Evolutionary conservation across 495 filamentous ascomycete genomes (phyloP).

Genomic region (Rhypophila decipiens): DNA sequence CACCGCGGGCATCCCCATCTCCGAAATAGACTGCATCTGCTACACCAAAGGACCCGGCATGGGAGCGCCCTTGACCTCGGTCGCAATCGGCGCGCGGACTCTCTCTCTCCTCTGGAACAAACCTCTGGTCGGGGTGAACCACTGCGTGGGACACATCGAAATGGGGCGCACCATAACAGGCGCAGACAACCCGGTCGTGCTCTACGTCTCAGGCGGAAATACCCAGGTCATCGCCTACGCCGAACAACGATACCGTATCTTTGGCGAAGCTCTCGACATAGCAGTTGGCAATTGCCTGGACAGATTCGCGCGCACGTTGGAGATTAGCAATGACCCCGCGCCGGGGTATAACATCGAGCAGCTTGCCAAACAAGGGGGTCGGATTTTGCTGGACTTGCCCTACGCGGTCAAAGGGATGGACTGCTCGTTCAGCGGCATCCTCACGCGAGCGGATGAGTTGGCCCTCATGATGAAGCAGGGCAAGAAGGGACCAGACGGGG

Average conservation of each 20-base stretch:
- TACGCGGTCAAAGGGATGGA: constrained; percentile 99
- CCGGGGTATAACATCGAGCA: constrained; percentile 98
- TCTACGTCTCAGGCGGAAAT: constrained; percentile 96
- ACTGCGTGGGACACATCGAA: constrained; percentile 97
- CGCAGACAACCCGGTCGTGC: constrained; percentile 83
- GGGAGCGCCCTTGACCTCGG: constrained; percentile 88
- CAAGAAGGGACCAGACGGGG: constrained; percentile 34
- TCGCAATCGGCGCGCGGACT: constrained; percentile 79
- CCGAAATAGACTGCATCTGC: constrained; percentile 83
- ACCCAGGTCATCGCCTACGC: constrained; percentile 98
- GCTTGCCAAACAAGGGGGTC: constrained; percentile 67
- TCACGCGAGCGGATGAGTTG: constrained; percentile 72
- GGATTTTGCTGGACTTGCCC: constrained; percentile 74
- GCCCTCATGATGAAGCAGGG: constrained; percentile 55
- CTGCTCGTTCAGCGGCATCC: constrained; percentile 86
- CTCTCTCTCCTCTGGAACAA: constrained; percentile 82
- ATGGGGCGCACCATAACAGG: constrained; percentile 95
- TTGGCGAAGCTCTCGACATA: constrained; percentile 95
- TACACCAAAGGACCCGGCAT: constrained; percentile 95
- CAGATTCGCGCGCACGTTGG: constrained; percentile 83
- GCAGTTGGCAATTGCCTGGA: constrained; percentile 97
- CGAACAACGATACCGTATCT: constrained; percentile 89
- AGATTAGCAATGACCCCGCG: constrained; percentile 90
- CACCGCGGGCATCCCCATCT: constrained; percentile 54
- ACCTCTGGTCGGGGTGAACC: constrained; percentile 85